phyloP scores from a whole-genome alignment of 2,329 filamentous ascomycete species.

The Pyrenophora graminea region DNA sequence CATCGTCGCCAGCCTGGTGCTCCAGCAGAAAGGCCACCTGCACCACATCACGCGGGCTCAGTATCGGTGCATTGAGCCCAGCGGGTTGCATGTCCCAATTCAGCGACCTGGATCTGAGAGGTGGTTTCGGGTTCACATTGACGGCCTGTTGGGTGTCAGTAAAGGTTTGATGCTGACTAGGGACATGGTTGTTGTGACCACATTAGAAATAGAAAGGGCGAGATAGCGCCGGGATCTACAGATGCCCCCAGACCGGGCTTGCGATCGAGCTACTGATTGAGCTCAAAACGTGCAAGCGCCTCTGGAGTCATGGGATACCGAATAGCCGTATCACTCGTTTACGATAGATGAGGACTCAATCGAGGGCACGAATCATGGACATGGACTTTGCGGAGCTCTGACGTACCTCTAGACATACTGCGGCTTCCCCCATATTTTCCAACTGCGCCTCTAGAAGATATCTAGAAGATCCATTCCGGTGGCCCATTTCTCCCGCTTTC shows the following conservation, averaged over 20 bases:
- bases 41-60: constrained; percentile 66
- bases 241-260: constrained; percentile 17
- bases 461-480: constrained; percentile 48
- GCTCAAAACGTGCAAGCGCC: constrained; percentile 1
- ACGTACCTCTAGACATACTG: constrained; percentile 73
- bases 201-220: constrained; percentile 7
- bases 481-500: constrained; percentile 71
- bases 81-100: constrained; percentile 58
- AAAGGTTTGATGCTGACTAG: constrained; percentile 7
- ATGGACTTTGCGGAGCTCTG: constrained; percentile 1
- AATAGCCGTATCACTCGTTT: constrained; percentile 8
- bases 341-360: constrained; percentile 19
- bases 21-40: constrained; percentile 68
- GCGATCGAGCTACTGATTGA: constrained; percentile 14
- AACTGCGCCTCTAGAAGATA: constrained; percentile 93
- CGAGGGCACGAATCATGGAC: background rate
- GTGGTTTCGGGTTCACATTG: constrained; percentile 54
- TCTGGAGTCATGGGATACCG: constrained; percentile 2
- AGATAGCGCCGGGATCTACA: constrained; percentile 18
- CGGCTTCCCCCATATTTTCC: constrained; percentile 87
- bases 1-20: constrained; percentile 55
- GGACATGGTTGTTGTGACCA: constrained; percentile 9
- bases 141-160: constrained; percentile 40
- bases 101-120: constrained; percentile 58
- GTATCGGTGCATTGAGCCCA: constrained; percentile 49